Base-by-base conservation (phyloP, 768 basidiomycete species). In the Naematelia encephala region DNA sequence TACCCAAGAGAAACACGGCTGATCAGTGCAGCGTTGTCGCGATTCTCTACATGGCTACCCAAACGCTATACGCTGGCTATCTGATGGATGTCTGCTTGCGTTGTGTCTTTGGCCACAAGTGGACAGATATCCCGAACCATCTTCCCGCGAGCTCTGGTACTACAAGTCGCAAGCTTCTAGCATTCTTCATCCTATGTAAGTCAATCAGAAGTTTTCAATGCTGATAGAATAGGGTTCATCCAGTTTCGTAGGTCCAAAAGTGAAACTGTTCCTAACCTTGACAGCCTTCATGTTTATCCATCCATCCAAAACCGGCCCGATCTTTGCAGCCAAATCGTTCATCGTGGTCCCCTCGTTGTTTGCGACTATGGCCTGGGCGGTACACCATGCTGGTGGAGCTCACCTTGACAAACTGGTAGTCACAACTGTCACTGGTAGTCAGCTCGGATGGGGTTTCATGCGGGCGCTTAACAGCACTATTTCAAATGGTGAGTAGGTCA, bases 271-370 rank as follows among this genome's bases (percentile, higher is more conserved):
- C n/a, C n/a, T n/a, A n/a, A n/a, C n/a, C n/a, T 22, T 16, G 12
- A 25, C 51, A 59, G 57, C 51, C 2, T 59, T 59, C 57, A 57
- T 57, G 56, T 50, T 57, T 25, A 53, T 59, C 22, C 57, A 59
- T 26, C 57, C 57, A 10, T 52, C 50, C 21, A 59, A 51, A 19
- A 53, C 57, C 5, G n/a, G 13, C 27, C 43, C 52, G 51, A 46
- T 59, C 39, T 59, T 59, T 22, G 51, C 57, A 2, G 42, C 44
- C 22, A 59, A 59, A 19, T 44, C 57, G 1, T 59, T 52, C 42
- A 53, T 59, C 57, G 39, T 59, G 26, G 51, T 53, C 14, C 51
- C 51, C 2, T 59, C 57, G 21, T 43, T 53, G 5, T 59, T 59
- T 34, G 57, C 57, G 23, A 52, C 51, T 1, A 46, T 59, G 27